Evolutionary conservation across 371 early-diverging fungal species (phyloP).

Genomic region (Sporodiniella umbellata): DNA sequence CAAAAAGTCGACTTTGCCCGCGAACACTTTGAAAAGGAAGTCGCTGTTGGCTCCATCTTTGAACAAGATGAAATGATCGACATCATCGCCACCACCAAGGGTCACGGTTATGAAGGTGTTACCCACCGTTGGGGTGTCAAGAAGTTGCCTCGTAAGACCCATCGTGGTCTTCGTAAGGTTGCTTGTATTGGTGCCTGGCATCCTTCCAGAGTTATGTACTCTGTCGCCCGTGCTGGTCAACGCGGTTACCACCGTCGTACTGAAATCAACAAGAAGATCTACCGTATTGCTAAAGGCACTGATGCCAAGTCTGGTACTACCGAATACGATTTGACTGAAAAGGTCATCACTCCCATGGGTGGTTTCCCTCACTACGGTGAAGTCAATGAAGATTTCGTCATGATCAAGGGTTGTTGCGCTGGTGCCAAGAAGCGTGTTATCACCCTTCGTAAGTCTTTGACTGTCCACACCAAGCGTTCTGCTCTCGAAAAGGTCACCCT

Average conservation of each 20-base stretch:
- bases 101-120: slow-evolving; percentile 99
- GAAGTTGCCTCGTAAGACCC: slow-evolving; percentile 99
- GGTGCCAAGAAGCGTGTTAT: slow-evolving; percentile 99
- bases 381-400: slow-evolving; percentile 97
- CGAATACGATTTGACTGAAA: slow-evolving; percentile 97
- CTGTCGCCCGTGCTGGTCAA: slow-evolving; percentile 99
- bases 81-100: slow-evolving; percentile 99
- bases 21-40: slow-evolving; percentile 97
- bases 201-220: slow-evolving; percentile 99
- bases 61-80: slow-evolving; percentile 99
- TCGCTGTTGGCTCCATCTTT: slow-evolving; percentile 89
- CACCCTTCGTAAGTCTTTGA: slow-evolving; percentile 98
- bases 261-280: slow-evolving; percentile 99
- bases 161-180: slow-evolving; percentile 99
- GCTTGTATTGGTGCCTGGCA: slow-evolving; percentile 99
- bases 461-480: slow-evolving; percentile 90
- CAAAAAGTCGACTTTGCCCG: slow-evolving; percentile 99
- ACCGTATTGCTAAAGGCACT: slow-evolving; percentile 94
- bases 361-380: slow-evolving; percentile 99
- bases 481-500: slow-evolving; percentile 95
- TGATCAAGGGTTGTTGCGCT: slow-evolving; percentile 98
- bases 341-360: slow-evolving; percentile 98
- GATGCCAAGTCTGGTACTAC: slow-evolving; percentile 90
- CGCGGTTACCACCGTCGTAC: slow-evolving; percentile 99
- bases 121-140: slow-evolving; percentile 99